phyloP scores from a whole-genome alignment of 805 yeast species.

The Tetrapisispora namnaoensis region DNA sequence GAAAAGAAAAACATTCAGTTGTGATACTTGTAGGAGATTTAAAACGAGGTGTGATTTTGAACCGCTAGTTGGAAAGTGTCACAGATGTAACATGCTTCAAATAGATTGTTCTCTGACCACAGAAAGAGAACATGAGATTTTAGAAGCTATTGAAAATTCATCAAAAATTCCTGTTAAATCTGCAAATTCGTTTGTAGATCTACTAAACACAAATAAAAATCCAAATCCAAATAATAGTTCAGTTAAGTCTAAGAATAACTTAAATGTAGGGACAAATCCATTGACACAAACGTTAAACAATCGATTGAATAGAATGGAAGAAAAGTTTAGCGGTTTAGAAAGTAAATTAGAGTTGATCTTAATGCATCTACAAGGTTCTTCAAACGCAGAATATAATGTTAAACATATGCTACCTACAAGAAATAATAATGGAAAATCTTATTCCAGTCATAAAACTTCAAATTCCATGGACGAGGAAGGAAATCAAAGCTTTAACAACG shows the following conservation, averaged over 20 bases:
- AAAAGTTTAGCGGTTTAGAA: constrained; percentile 15
- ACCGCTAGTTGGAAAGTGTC: constrained; percentile 36
- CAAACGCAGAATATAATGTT: constrained; percentile 8
- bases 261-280: not conserved
- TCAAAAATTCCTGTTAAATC: constrained; percentile 5
- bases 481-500: not conserved
- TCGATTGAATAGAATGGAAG: constrained; percentile 15
- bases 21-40: constrained; percentile 43
- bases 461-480: not conserved
- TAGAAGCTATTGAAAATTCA: constrained; percentile 13
- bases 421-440: not conserved
- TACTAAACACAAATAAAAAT: not conserved
- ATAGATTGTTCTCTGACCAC: constrained; percentile 39
- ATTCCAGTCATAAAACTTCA: not conserved
- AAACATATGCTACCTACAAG: constrained; percentile 1
- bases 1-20: constrained; percentile 35
- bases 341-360: constrained; percentile 18
- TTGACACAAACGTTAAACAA: not conserved
- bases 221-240: not conserved
- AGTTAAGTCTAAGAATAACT: not conserved
- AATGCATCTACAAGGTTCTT: constrained; percentile 13
- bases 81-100: constrained; percentile 40
- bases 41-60: constrained; percentile 52
- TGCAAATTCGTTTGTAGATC: not conserved
- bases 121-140: constrained; percentile 17